phyloP scores from a whole-genome alignment of 179 eudicot genomes.

The Nepenthes alata region DNA sequence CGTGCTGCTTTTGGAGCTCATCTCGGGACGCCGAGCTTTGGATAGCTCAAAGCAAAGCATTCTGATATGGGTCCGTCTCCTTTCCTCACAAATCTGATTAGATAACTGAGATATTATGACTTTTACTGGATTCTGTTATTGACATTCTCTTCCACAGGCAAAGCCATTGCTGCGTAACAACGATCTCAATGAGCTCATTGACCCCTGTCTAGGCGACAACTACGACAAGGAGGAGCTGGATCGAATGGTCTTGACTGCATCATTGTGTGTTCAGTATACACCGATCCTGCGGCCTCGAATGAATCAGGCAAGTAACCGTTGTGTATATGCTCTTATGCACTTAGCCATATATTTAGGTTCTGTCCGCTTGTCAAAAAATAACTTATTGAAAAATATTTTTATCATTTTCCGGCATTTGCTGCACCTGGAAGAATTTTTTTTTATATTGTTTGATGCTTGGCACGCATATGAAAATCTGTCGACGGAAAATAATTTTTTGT shows the following conservation, averaged over 20 bases:
- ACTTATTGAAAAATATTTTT: too few relatives aligned
- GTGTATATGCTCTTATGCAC: background rate
- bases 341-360: too few relatives aligned
- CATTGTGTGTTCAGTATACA: conserved; percentile 63
- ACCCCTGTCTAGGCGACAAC: conserved; percentile 46
- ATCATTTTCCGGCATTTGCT: too few relatives aligned
- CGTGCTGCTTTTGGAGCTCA: conserved; percentile 70
- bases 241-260: conserved; percentile 60
- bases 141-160: conserved; percentile 31
- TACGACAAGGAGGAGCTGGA: conserved; percentile 59
- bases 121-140: background rate
- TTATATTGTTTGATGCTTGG: too few relatives aligned
- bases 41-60: conserved; percentile 61
- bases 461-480: too few relatives aligned
- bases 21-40: conserved; percentile 76
- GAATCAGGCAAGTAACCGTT: conserved; percentile 48
- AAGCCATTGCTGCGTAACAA: conserved; percentile 67
- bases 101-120: too few relatives aligned
- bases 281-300: conserved; percentile 65
- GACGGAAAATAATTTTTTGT: too few relatives aligned
- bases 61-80: conserved; percentile 46
- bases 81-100: background rate
- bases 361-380: too few relatives aligned
- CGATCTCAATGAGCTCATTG: conserved; percentile 50
- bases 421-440: background rate